A percentile compares a stretch with the other conserved stretches of the same genome.
phyloP scores from a whole-genome alignment of 306 rosid genomes.

The Vicia villosa region DNA sequence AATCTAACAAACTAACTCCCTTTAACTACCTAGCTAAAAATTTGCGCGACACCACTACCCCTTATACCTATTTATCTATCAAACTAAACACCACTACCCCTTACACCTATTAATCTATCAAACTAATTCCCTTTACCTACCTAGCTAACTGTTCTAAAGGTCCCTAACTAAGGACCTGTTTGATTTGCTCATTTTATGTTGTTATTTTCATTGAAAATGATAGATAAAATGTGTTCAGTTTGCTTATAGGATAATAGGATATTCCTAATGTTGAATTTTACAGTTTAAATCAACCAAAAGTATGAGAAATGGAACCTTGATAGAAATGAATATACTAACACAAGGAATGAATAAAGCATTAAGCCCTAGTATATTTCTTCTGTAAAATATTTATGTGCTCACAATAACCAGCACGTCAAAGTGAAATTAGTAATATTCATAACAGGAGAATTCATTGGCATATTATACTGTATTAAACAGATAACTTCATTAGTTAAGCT shows the following conservation, averaged over 20 bases:
- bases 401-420: not conserved
- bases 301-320: not conserved
- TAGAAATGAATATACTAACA: conserved; percentile 3
- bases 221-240: not conserved
- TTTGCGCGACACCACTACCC: too few species aligned
- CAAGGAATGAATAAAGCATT: not conserved
- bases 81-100: too few species aligned
- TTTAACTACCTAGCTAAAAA: not conserved
- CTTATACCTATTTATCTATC: not conserved
- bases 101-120: too few species aligned
- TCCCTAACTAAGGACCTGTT: not conserved
- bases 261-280: not conserved
- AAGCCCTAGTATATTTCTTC: too few species aligned
- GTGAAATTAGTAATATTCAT: conserved; percentile 5
- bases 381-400: not conserved
- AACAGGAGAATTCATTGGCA: not conserved
- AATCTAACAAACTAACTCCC: not conserved
- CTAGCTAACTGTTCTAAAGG: not conserved
- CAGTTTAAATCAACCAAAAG: not conserved
- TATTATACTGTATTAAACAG: not conserved
- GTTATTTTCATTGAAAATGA: not conserved
- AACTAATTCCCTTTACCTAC: not conserved
- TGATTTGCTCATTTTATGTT: not conserved
- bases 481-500: not conserved
- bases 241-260: not conserved